Evolutionary conservation across 139 green algal genomes (phyloP).

Genomic region (Closterium sp.): DNA sequence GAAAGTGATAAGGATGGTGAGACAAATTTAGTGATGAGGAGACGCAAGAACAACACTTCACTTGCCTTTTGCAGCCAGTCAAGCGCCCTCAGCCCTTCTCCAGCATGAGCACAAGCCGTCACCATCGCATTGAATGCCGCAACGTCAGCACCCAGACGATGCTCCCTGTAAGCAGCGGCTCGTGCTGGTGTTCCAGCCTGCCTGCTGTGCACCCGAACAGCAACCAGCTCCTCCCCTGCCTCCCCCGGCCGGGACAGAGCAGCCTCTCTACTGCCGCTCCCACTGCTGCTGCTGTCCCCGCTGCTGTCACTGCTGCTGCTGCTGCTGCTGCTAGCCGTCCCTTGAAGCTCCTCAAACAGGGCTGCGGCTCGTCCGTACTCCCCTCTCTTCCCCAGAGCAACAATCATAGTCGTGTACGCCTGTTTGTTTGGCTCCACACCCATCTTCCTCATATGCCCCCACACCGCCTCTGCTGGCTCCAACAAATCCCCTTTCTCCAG

Average conservation of each 20-base stretch:
- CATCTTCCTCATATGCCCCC: constrained; percentile 24
- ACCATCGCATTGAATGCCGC: constrained; percentile 30
- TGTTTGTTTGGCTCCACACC: constrained; percentile 18
- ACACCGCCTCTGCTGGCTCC: constrained; percentile 14
- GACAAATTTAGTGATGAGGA: background rate
- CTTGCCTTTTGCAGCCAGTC: constrained; percentile 26
- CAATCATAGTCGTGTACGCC: constrained; percentile 28
- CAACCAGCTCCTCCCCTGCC: background rate
- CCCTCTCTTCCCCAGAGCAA: constrained; percentile 12
- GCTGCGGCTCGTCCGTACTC: constrained; percentile 20
- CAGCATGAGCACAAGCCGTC: constrained; percentile 15
- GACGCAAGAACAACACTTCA: background rate
- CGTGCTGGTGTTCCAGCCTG: background rate
- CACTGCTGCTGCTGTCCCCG: background rate
- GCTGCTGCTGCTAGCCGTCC: background rate
- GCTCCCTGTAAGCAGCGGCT: background rate
- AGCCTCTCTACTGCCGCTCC: background rate
- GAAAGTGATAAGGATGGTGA: too few species aligned
- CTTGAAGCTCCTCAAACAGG: constrained; percentile 27
- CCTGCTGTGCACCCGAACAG: background rate
- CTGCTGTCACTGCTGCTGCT: background rate
- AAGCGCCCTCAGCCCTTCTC: constrained; percentile 15
- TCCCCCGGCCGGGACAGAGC: background rate
- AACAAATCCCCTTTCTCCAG: constrained; percentile 29
- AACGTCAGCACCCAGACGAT: background rate